Base-by-base conservation (phyloP, 805 yeast genomes). In the Ogataea sp. region DNA sequence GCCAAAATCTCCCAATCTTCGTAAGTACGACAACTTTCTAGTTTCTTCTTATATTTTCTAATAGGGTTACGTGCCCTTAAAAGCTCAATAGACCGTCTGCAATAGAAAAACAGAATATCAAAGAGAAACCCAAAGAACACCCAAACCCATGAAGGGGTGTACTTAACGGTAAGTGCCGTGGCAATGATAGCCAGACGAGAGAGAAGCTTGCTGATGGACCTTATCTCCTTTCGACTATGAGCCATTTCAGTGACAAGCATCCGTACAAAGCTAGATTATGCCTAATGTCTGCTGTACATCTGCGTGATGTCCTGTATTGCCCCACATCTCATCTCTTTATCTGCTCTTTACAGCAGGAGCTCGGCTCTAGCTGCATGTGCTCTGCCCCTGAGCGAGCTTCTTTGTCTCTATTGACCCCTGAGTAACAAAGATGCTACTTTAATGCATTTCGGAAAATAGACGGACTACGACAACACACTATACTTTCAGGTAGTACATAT, bases 1-100 rank as follows among this genome's bases (percentile, higher is more conserved):
- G 80, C 78, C 17, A 61, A 68, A 17, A 58, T 61, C 45, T 71
- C 79, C 90, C 95, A 90, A 41, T 84, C 90, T 30, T 70, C 75
- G 55, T 77, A 84, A 16, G 72, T 69, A 32, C 68, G 64, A 16
- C 82, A 80, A 17, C 61, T 61, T 16, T 71, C 70, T n/a, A 35
- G 24, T 20, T 67, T 65, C 44, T 69, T 69, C 35, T 72, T 64
- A 11, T 70, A 71, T 36, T 70, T 71, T 41, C 70, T 62, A 15
- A 71, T 51, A 11, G 75, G 71, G 47, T 66, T 69, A 46, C 68
- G 62, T 23, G 64, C 48, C 29, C 57, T 53, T 39, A 67, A 58
- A 34, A 68, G 42, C 13, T 51, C 54, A 45, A 60, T 56, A 6
- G 67, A 45, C 44, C 61, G 61, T 32, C 56, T 62, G 18, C 65